Percentiles rank a stretch among this genome's conserved stretches.
These are phyloP conservation scores for Diaporthe sp. DNA, from an alignment of 2,329 filamentous ascomycete species.

Conservation along the genomic window DNA sequence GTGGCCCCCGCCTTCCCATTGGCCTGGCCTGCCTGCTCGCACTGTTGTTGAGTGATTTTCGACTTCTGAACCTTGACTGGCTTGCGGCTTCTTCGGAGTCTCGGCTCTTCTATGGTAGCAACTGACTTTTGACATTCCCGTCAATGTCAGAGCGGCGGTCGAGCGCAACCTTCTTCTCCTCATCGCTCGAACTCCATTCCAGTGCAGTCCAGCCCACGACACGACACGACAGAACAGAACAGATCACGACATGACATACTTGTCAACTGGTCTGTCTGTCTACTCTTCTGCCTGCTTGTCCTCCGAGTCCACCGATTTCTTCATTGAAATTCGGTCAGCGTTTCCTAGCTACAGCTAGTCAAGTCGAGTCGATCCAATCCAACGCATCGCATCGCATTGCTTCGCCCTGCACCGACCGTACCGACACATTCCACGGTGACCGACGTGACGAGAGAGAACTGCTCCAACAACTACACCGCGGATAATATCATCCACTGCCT, in stretches of 20 bases:
- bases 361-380: conserved; percentile 9
- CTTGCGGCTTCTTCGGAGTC: conserved; percentile 20
- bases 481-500: background rate
- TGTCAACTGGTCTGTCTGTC: background rate
- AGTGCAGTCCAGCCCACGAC: background rate
- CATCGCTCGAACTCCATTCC: conserved; percentile 14
- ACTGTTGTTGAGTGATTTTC: conserved; percentile 34
- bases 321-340: conserved; percentile 41
- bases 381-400: background rate
- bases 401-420: background rate
- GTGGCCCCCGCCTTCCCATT: background rate
- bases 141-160: conserved; percentile 4
- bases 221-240: background rate
- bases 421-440: background rate
- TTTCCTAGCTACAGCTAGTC: background rate
- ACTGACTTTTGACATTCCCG: conserved; percentile 25
- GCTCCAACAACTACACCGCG: background rate
- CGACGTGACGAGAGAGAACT: background rate
- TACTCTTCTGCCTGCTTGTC: background rate
- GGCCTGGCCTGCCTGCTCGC: background rate
- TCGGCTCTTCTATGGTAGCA: conserved; percentile 13
- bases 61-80: background rate
- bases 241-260: background rate
- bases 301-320: conserved; percentile 39
- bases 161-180: conserved; percentile 12